Evolutionary conservation across 2,329 filamentous ascomycete genomes (phyloP).

Genomic region (Xylariaceae sp.): DNA sequence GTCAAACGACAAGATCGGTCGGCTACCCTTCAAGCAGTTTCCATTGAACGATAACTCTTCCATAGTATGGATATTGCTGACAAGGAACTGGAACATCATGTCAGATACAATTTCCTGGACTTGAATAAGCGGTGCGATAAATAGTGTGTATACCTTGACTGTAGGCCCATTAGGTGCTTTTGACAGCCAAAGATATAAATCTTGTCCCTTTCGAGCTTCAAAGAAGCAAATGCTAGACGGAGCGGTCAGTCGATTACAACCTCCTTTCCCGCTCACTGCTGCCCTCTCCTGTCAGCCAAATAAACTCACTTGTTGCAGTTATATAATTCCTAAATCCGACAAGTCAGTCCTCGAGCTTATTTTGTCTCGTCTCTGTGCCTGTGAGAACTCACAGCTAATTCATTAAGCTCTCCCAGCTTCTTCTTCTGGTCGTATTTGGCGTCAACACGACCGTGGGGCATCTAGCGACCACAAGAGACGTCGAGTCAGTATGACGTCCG

Average conservation of each 20-base stretch:
- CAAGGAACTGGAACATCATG: constrained; percentile 51
- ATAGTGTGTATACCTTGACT: constrained; percentile 22
- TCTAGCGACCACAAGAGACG: too few relatives aligned
- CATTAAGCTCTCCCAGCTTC: constrained; percentile 52
- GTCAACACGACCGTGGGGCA: constrained; percentile 85
- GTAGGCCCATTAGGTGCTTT: constrained; percentile 74
- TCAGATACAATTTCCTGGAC: constrained; percentile 2
- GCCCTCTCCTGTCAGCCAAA: too few relatives aligned
- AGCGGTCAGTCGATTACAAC: too few relatives aligned
- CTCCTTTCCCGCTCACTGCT: too few relatives aligned
- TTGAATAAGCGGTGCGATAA: neutral
- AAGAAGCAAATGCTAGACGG: constrained; percentile 52
- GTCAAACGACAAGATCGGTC: constrained; percentile 90
- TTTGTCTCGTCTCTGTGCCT: too few relatives aligned
- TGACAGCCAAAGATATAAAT: constrained; percentile 36
- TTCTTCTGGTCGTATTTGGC: constrained; percentile 96
- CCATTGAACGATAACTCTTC: constrained; percentile 87
- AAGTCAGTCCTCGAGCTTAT: neutral
- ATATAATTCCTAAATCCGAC: constrained; percentile 47
- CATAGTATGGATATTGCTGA: constrained; percentile 56
- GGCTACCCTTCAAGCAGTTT: constrained; percentile 90
- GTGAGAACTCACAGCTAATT: constrained; percentile 13
- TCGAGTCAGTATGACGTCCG: too few relatives aligned
- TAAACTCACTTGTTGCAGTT: constrained; percentile 77
- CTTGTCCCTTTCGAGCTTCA: constrained; percentile 18